A percentile compares a stretch with the other conserved stretches of the same genome.
Conservation (phyloP, 1,284 basidiomycete species). For the Pascua sp. region DNA sequence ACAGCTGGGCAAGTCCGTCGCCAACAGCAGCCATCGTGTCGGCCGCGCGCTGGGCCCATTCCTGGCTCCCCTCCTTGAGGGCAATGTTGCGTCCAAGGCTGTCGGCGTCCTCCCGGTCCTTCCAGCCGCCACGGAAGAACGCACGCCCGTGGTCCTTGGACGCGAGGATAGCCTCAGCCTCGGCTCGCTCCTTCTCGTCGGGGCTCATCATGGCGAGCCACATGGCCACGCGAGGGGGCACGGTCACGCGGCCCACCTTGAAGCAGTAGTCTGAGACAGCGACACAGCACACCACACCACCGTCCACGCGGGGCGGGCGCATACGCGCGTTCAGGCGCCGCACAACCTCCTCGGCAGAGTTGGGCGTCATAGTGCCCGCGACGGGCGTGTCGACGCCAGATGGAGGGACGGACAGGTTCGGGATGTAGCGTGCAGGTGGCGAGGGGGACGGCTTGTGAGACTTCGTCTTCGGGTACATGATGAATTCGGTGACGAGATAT, state of each 20-base stretch:
- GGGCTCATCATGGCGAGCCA: slow-evolving; percentile 26
- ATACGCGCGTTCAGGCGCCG: slow-evolving; percentile 11
- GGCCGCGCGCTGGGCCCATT: slow-evolving; percentile 23
- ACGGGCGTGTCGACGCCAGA: slow-evolving; percentile 15
- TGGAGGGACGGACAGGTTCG: slow-evolving; percentile 8
- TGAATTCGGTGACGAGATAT: slow-evolving; percentile 63
- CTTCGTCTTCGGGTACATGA: slow-evolving; percentile 57
- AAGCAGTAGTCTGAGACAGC: slow-evolving; percentile 66
- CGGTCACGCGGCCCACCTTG: slow-evolving; percentile 70
- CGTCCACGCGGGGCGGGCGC: slow-evolving; percentile 38
- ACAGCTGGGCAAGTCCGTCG: background rate
- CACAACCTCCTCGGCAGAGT: slow-evolving; percentile 7
- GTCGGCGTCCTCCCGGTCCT: slow-evolving; percentile 34
- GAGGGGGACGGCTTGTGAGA: slow-evolving; percentile 6
- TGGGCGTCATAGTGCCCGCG: background rate
- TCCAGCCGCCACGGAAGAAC: slow-evolving; percentile 44
- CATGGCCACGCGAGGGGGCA: slow-evolving; percentile 58
- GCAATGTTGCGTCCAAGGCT: slow-evolving; percentile 34
- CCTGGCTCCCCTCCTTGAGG: slow-evolving; percentile 18
- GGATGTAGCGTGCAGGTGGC: slow-evolving; percentile 9
- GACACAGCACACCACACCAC: slow-evolving; percentile 62
- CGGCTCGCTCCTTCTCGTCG: slow-evolving; percentile 18
- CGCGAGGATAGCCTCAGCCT: slow-evolving; percentile 25
- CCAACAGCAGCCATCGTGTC: slow-evolving; percentile 6
- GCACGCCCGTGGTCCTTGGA: slow-evolving; percentile 36